Evolutionary conservation across 495 filamentous ascomycete species (phyloP), one percentile per base, ranked within the genome.

Genomic region (Talaromyces trachyspermus): DNA sequence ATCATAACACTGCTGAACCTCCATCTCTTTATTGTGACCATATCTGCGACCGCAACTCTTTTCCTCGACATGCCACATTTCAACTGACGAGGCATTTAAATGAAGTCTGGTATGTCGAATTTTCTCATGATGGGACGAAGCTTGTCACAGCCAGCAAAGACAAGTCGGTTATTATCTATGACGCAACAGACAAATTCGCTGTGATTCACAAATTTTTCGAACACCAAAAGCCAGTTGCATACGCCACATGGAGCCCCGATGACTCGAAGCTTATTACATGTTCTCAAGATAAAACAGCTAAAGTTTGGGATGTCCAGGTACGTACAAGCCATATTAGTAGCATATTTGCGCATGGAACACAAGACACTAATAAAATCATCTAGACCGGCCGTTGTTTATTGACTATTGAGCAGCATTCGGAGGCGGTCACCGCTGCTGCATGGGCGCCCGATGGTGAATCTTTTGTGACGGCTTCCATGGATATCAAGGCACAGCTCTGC

Each of bases 1-100:
- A 88, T 65, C 92, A 99, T 67, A 95, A 91, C 49, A 86, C 80
- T 4, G 71, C 79, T n/a, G 60, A 70, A 1, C 69, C 87, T 2
- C 89, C 89, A 0, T 95, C 90, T 1, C 74, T 99, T 43, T 97
- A 94, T 66, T 78, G 80, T 7, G 86, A 97, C 57, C 92, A 99
- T 59, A 66, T 72, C 37, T 99, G 94, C 57, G 84, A 92, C 41
- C 75, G 79, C 50, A 76, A 74, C 37, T 76, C 86, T 35, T 97
- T 96, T 55, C 92, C 92, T 0, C 65, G 83, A 3, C 74, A 79
- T 24, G 73, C 80, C 2, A 68, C 77, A 15, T 57, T 79, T 10
- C 81, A 89, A 51, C 68, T 97, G n/a, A 72, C 71, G 23, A 68
- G 88, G 46, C 89, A 92, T 57, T 68, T 68, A 1, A 86, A 89